Base-by-base conservation (phyloP, 2,329 filamentous ascomycete genomes). In the Cladophialophora psammophila region DNA sequence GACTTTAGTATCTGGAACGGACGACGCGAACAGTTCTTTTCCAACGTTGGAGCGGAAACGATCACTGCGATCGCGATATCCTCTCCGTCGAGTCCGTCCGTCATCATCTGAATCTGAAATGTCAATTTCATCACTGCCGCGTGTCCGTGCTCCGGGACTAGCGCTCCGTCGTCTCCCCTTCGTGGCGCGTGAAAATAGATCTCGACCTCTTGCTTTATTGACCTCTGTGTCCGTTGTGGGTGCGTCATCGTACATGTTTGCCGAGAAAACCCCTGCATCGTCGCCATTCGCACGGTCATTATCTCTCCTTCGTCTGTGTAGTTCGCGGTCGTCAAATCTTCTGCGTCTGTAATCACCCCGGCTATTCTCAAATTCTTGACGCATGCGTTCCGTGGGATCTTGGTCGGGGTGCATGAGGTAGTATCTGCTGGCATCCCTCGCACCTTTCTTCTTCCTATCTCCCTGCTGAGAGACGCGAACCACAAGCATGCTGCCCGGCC, bases 351-450 rank as follows among this genome's bases (percentile, higher is more conserved):
- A 83, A 69, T 80, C 80, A 32, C 80, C 79, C 13, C 78, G 76
- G 65, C 81, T 78, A 48, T 86, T 84, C 5, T 78, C 74, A 42
- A 81, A 77, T 59, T 86, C 83, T 66, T 83, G 84, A 66, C 89
- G 85, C 69, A 88, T 82, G 60, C 87, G 86, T 80, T 92, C 93
- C 72, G 90, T 89, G 2, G 91, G 93, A 74, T 97, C 94, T 76
- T 93, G 88, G 73, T 97, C 92, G 0, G 94, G 94, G 73, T 98
- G 92, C 74, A 95, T 86, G 40, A 97, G 87, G 77, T 99, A 99
- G 81, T 96, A 98, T 12, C 92, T 87, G 79, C 94, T 98, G 68
- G 91, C 86, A 59, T 90, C 86, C 10, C 92, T 87, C 1, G 95
- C 94, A 48, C 92, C 90, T 52, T 83, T 86, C 74, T 88, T 86